Base-by-base conservation (phyloP, 163 green algal genomes). In the Scenedesmus sp. region DNA sequence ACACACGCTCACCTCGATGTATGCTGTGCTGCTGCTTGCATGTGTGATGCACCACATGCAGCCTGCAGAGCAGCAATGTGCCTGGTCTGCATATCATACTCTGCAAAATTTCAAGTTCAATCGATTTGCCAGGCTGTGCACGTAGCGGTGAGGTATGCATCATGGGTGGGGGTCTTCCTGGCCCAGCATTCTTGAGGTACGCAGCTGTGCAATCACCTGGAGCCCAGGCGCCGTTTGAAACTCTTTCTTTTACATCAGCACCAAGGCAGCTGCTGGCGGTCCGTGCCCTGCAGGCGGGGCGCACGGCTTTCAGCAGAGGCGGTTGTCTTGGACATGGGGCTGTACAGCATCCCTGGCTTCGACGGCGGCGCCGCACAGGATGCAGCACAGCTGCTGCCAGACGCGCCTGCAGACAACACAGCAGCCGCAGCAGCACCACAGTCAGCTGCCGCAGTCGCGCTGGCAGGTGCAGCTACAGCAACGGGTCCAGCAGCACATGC, bases 301-400 rank as follows among this genome's bases (percentile, higher is more conserved):
- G 35, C 93, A 49, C 90, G 43, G 26, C 40, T 91, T 42, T 73
- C 88, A 0, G 82, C 84, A 40, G 91, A 94, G 6, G 92, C 94
- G 1, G 51, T 94, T 20, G 86, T 95, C 30, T 91, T 95, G n/a
- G 94, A 95, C 89, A 95, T 95, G 94, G 93, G 93, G 33, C 46
- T 92, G 72, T 95, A 95, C 90, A 89, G 5, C 26, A 35, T 90
- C 10, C 85, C 85, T 20, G 85, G 85, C 30, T 85, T 85, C 3
- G 35, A 30, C 15, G 10, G 51, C 30, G 42, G 24, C 35, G 10
- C 26, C 30, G 33, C 46, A 53, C 59, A 15, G n/a, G 68, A 80
- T 90, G 88, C 33, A 56, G 61, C 85, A 20, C 30, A 76, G 65
- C 65, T 76, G 65, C 65, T 76, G 65, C 65, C 65, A 76, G 65